phyloP scores from a whole-genome alignment of 495 filamentous ascomycete genomes.

The Ascodesmis nigricans region DNA sequence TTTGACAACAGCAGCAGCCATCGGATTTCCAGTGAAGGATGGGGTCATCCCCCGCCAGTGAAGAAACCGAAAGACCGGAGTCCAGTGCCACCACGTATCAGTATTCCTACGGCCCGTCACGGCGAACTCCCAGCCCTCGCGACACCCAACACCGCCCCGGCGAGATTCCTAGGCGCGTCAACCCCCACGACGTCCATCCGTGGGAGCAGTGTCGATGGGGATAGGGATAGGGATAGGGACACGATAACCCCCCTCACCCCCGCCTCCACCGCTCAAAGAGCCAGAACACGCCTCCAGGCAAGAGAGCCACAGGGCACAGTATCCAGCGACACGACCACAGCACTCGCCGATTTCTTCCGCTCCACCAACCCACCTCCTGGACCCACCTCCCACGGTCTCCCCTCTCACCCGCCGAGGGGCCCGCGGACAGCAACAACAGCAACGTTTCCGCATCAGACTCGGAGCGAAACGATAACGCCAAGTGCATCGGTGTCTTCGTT shows the following conservation, averaged over 20 bases:
- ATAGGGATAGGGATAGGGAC: too few species aligned
- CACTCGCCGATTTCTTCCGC: slow-evolving; percentile 85
- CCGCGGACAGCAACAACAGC: too few species aligned
- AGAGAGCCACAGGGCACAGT: slow-evolving; percentile 22
- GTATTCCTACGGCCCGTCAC: too few species aligned
- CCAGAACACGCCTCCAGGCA: slow-evolving; percentile 14
- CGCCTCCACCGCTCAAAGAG: slow-evolving; percentile 4
- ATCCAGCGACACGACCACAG: slow-evolving; percentile 44
- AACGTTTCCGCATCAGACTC: too few species aligned
- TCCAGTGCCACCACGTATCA: too few species aligned
- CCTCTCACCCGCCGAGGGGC: slow-evolving; percentile 42
- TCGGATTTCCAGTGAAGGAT: too few species aligned
- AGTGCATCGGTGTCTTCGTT: slow-evolving; percentile 71
- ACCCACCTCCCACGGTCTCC: slow-evolving; percentile 7
- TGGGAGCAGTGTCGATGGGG: slow-evolving; percentile 13
- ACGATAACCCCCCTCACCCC: slow-evolving; percentile 9
- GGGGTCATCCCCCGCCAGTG: too few species aligned
- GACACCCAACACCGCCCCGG: too few species aligned
- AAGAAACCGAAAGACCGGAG: too few species aligned
- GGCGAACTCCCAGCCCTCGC: too few species aligned
- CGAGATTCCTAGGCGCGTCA: too few species aligned
- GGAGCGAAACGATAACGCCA: too few species aligned
- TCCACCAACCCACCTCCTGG: slow-evolving; percentile 35
- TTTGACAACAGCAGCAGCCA: slow-evolving; percentile 1
- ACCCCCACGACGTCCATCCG: slow-evolving; percentile 13